Evolutionary conservation across 768 basidiomycete species (phyloP).

Genomic region (Vararia minispora): DNA sequence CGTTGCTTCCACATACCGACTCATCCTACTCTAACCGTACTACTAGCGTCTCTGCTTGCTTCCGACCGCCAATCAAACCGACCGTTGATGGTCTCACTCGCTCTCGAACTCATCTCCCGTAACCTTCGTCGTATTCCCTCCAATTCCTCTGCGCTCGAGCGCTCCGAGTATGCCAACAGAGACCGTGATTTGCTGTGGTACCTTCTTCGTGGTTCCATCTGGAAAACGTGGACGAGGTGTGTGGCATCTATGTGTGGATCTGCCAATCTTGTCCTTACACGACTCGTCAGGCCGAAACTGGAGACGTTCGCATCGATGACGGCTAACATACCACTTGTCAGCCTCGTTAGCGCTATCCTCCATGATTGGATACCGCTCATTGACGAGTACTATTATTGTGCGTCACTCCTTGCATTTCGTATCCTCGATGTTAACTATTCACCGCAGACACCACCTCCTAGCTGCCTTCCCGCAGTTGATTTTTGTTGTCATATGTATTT

Average conservation of each 20-base stretch:
- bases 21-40: constrained; percentile 1
- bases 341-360: constrained; percentile 57
- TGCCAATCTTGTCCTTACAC: constrained; percentile 3
- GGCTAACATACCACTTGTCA: constrained; percentile 48
- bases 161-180: constrained; percentile 69
- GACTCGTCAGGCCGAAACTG: constrained; percentile 54
- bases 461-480: background rate
- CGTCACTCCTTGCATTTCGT: constrained; percentile 19
- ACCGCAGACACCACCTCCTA: constrained; percentile 12
- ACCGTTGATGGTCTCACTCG: constrained; percentile 52
- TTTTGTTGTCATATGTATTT: background rate
- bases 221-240: constrained; percentile 69
- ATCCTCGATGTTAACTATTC: background rate
- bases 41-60: constrained; percentile 28
- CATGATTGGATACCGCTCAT: constrained; percentile 85
- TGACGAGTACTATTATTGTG: constrained; percentile 87
- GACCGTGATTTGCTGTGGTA: constrained; percentile 82
- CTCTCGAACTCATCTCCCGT: constrained; percentile 65
- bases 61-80: constrained; percentile 36
- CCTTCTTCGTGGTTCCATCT: constrained; percentile 75
- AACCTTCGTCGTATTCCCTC: constrained; percentile 60
- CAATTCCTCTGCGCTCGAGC: constrained; percentile 51
- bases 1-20: constrained; percentile 10
- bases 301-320: constrained; percentile 48
- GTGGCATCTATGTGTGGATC: constrained; percentile 3